Evolutionary conservation across 75 land plant genomes (phyloP).

Genomic region (Selaginella moellendorffii): DNA sequence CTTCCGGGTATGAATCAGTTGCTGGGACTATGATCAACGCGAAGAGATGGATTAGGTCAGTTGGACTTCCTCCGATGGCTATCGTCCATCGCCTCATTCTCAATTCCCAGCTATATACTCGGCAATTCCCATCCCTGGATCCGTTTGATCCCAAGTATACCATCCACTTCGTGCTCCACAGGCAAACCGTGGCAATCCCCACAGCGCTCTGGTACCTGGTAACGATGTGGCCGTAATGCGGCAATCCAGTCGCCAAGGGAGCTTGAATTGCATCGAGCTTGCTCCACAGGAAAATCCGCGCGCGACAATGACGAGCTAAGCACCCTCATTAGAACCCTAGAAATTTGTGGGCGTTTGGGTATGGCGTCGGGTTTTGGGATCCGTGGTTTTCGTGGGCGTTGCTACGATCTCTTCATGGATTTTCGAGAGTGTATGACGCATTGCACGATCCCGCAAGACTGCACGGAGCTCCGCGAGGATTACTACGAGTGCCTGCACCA

Average conservation of each 20-base stretch:
- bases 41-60: too few relatives aligned
- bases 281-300: conserved; percentile 52
- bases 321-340: background rate
- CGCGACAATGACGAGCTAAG: background rate
- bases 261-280: conserved; percentile 67
- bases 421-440: conserved; percentile 92
- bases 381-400: conserved; percentile 70
- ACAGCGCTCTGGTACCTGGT: conserved; percentile 72
- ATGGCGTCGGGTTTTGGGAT: conserved; percentile 99
- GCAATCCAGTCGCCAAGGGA: conserved; percentile 97
- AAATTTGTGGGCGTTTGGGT: too few relatives aligned
- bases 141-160: conserved; percentile 39
- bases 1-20: conserved; percentile 63
- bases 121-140: conserved; percentile 59
- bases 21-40: conserved; percentile 98
- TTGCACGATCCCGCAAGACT: conserved; percentile 71
- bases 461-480: conserved; percentile 76
- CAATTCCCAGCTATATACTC: conserved; percentile 72
- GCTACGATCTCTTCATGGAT: conserved; percentile 93
- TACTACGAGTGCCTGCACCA: conserved; percentile 98
- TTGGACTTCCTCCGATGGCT: too few relatives aligned
- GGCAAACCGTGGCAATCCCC: conserved; percentile 98
- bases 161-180: conserved; percentile 84
- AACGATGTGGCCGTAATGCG: conserved; percentile 95
- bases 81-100: conserved; percentile 89